phyloP scores from a whole-genome alignment of 2,329 filamentous ascomycete species.

The Teratosphaeria nubilosa region DNA sequence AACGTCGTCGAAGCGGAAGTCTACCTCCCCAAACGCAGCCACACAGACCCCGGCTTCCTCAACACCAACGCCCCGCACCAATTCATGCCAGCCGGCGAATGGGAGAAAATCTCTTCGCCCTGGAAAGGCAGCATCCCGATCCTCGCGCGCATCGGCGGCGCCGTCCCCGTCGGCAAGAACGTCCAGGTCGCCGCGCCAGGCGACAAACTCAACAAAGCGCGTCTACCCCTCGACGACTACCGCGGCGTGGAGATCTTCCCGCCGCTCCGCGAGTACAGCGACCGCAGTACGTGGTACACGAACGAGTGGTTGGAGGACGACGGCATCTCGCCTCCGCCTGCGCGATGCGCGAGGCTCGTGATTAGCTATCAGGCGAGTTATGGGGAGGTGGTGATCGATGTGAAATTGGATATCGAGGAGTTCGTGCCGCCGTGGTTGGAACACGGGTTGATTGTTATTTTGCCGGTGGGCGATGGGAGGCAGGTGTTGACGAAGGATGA shows the following conservation, averaged over 20 bases:
- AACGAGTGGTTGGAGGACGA: slow-evolving; percentile 49
- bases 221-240: slow-evolving; percentile 43
- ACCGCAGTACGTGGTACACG: slow-evolving; percentile 23
- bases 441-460: slow-evolving; percentile 39
- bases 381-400: slow-evolving; percentile 34
- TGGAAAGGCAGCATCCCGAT: slow-evolving; percentile 48
- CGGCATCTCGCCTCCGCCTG: slow-evolving; percentile 38
- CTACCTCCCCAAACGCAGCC: slow-evolving; percentile 48
- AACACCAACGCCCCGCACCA: slow-evolving; percentile 54
- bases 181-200: slow-evolving; percentile 43
- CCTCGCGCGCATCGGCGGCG: slow-evolving; percentile 45
- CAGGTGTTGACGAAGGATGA: slow-evolving; percentile 4
- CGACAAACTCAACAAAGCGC: slow-evolving; percentile 37
- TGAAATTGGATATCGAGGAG: slow-evolving; percentile 30
- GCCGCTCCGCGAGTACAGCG: slow-evolving; percentile 28
- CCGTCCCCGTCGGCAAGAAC: slow-evolving; percentile 42
- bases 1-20: slow-evolving; percentile 45
- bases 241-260: slow-evolving; percentile 50
- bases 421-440: slow-evolving; percentile 39
- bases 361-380: slow-evolving; percentile 36
- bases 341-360: slow-evolving; percentile 32
- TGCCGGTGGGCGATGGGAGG: slow-evolving; percentile 42
- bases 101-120: slow-evolving; percentile 40
- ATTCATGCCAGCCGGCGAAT: slow-evolving; percentile 45
- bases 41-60: slow-evolving; percentile 44